Evolutionary conservation across 1,284 basidiomycete genomes (phyloP), one percentile per base, ranked within the genome.

Genomic region (Golubevia pallescens): DNA sequence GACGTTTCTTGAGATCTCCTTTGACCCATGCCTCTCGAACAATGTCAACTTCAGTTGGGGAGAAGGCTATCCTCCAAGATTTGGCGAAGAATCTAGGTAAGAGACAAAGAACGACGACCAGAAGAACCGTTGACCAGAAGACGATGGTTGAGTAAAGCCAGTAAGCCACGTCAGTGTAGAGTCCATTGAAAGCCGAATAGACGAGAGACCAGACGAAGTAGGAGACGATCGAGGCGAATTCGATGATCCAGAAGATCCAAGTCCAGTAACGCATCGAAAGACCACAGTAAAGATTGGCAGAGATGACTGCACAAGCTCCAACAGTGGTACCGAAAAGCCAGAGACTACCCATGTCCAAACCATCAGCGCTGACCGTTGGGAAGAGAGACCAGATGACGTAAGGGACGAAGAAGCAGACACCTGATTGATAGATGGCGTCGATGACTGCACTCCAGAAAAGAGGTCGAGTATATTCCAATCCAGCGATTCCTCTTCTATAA

Each of bases 361-460:
- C 78, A 28, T 60, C 57, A 5, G 59, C 54, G 16, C 60, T 62
- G 52, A 79, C 65, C 60, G 76, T 76, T 24, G 80, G 77, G 7
- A 71, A 78, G 90, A 86, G 52, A 87, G 89, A 91, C 90, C 86
- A 97, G 24, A 91, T 90, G 61, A 92, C 86, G 85, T 90, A 95
- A 0, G 95, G 93, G 74, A 98, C 89, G 87, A 93, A 97, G 88
- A 93, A 98, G 56, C 95, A 91, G 69, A 97, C 90, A 0, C 88
- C 90, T 0, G 94, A 95, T 85, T 97, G 95, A 86, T 95, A 97
- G 52, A 97, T 87, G 55, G 94, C 96, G 85, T 98, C 96, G 16
- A 91, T 84, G 93, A 98, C 96, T 87, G 95, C 97, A 61, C 92
- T 85, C 93, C 94, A 98, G 88, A 98, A 98, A 86, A 94, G 94